Conservation (phyloP, 2,329 filamentous ascomycete genomes). For the Clonostachys sp. region DNA sequence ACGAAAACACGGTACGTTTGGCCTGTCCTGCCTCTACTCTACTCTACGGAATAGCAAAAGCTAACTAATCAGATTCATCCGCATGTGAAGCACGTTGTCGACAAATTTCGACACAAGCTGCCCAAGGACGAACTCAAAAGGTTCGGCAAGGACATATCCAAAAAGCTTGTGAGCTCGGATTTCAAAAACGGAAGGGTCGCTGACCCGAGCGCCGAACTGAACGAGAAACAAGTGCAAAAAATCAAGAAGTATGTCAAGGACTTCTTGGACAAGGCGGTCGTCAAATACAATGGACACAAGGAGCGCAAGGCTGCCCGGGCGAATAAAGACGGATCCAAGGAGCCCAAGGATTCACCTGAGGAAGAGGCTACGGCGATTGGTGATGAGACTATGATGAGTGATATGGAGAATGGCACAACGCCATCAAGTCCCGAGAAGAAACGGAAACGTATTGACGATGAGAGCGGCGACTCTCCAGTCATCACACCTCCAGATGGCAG, state of each 20-base stretch:
- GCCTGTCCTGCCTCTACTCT: background rate
- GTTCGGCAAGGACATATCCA: constrained; percentile 65
- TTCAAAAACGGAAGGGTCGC: constrained; percentile 85
- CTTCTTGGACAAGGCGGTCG: constrained; percentile 81
- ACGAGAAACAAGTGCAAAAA: constrained; percentile 73
- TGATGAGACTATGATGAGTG: constrained; percentile 31
- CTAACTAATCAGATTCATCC: constrained; percentile 65
- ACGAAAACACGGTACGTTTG: constrained; percentile 79
- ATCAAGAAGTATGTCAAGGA: constrained; percentile 80
- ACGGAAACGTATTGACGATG: constrained; percentile 51
- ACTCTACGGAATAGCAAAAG: constrained; percentile 9
- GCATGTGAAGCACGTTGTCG: constrained; percentile 78
- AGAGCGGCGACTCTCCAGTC: constrained; percentile 30
- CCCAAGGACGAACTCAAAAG: constrained; percentile 71
- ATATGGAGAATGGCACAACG: constrained; percentile 41
- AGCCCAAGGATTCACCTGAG: background rate
- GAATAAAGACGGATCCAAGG: background rate
- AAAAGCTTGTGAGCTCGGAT: constrained; percentile 87
- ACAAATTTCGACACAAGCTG: constrained; percentile 83
- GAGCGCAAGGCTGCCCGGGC: constrained; percentile 50
- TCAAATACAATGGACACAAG: constrained; percentile 55
- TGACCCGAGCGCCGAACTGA: constrained; percentile 68
- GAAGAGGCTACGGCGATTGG: constrained; percentile 10
- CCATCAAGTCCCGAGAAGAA: constrained; percentile 52
- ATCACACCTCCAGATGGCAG: constrained; percentile 45